phyloP scores from a whole-genome alignment of 1,284 basidiomycete species.

The Rhodofomes roseus region DNA sequence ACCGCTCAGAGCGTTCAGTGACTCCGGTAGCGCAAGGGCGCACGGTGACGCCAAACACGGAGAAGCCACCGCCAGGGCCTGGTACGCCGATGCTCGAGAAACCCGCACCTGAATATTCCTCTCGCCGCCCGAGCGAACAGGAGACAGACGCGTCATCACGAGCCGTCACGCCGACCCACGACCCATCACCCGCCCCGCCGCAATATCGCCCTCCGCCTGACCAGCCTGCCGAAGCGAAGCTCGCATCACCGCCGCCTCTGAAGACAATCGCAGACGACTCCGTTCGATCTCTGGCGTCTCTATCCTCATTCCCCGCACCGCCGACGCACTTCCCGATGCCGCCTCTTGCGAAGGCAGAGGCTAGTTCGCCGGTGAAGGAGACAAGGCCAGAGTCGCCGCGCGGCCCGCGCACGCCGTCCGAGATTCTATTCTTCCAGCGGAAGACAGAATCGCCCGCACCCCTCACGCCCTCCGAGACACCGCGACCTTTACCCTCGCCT shows the following conservation, averaged over 20 bases:
- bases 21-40: neutral
- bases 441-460: conserved; percentile 1
- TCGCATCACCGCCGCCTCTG: neutral
- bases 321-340: conserved; percentile 69
- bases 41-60: neutral
- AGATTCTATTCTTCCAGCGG: neutral
- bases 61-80: conserved; percentile 1
- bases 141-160: conserved; percentile 11
- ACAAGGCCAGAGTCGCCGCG: neutral
- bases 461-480: neutral
- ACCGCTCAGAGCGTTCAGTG: neutral
- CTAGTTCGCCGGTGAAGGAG: neutral
- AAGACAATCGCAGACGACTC: conserved; percentile 7
- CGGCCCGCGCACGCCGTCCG: neutral
- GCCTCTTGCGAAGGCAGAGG: conserved; percentile 27
- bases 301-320: conserved; percentile 68
- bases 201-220: conserved; percentile 16
- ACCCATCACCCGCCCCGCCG: conserved; percentile 17
- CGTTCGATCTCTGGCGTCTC: conserved; percentile 46
- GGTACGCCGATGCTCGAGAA: conserved; percentile 8
- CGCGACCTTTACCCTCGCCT: neutral
- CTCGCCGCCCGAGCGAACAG: conserved; percentile 19
- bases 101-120: conserved; percentile 23
- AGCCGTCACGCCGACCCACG: conserved; percentile 18
- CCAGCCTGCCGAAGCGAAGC: conserved; percentile 1